Evolutionary conservation across 2,329 filamentous ascomycete species (phyloP), one percentile per base, ranked within the genome.

Genomic region (Zymoseptoria pseudotritici): DNA sequence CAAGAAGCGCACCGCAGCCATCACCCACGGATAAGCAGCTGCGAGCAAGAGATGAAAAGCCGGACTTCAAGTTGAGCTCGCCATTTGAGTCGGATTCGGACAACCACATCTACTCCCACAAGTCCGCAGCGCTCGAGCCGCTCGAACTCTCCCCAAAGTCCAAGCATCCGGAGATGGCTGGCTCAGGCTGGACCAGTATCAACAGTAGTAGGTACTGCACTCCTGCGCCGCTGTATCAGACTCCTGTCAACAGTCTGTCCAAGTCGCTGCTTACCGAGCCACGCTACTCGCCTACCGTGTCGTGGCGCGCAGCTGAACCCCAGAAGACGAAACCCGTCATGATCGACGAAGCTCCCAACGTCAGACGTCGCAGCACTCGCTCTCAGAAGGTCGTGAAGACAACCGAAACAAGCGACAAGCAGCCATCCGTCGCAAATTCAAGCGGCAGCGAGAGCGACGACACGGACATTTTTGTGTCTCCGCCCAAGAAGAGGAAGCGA

Each of bases 71-170:
- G 52, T 54, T 57, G 0, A 64, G 64, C 55, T 71, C 69, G 7
- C 68, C 66, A 3, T 71, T 71, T 58, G 60, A 56, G 3, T 59
- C 63, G 4, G 63, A 59, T 19, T 59, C 60, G 4, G 62, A 68
- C 9, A 53, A 54, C 20, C 54, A 42, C 31, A 50, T 53, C 58
- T 66, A 65, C 53, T 60, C 54, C 1, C 58, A 65, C 56, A 53
- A 51, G n/a, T 4, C 22, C 13, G 24, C 61, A 17, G 31, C 58
- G 7, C 55, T 54, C 5, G 65, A 67, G 10, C 68, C 66, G 6
- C 67, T 67, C 7, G 59, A 58, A 17, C 57, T 72, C 4, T 73
- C 71, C 19, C 70, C 71, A n/a, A 72, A 71, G 60, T 67, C 66
- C 6, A 61, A 62, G 19, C 62, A 58, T 31, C 51, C 53, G 10